Evolutionary conservation across 1,284 basidiomycete genomes (phyloP), one percentile per base, ranked within the genome.

Genomic region (Ustilago cynodontis): DNA sequence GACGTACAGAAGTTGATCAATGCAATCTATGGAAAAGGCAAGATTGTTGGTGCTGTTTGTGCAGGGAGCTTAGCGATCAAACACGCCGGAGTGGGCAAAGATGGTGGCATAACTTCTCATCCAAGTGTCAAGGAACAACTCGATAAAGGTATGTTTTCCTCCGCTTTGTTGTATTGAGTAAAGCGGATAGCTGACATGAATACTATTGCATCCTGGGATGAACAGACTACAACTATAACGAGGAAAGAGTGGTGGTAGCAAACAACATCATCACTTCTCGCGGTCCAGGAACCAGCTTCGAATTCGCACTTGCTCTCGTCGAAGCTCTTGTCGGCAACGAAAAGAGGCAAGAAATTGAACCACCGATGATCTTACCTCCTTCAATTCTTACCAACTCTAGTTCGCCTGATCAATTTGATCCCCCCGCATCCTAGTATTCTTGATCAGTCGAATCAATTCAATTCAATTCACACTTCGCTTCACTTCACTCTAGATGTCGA

Each of bases 261-360:
- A 90, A 89, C 1, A 92, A 91, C 59, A 88, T 95, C 7, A 88
- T 95, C 39, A 58, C 51, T 54, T 93, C 92, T 81, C 92, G 93
- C 28, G 93, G 93, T 2, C 93, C 93, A 72, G 93, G 92, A 88
- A 94, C 93, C 0, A 88, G 90, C 0, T 93, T 94, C 77, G 90
- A 90, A 1, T 94, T 93, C 79, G 91, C 92, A 0, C 87, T 94
- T 50, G 90, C 90, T 39, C 85, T 94, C 51, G 90, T 93, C 28
- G 92, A 93, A 79, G 81, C 90, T 26, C 88, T 93, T 1, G 90
- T 89, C 56, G 93, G 93, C 4, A 81, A 87, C 39, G 89, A 89
- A 39, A 93, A 91, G 86, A 88, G 92, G 6, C 88, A 88, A 20
- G 90, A 93, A 79, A 90, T 94, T 9, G 87, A 88, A 10, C 89